phyloP scores from a whole-genome alignment of 345 rosid species.

The Brassica juncea region DNA sequence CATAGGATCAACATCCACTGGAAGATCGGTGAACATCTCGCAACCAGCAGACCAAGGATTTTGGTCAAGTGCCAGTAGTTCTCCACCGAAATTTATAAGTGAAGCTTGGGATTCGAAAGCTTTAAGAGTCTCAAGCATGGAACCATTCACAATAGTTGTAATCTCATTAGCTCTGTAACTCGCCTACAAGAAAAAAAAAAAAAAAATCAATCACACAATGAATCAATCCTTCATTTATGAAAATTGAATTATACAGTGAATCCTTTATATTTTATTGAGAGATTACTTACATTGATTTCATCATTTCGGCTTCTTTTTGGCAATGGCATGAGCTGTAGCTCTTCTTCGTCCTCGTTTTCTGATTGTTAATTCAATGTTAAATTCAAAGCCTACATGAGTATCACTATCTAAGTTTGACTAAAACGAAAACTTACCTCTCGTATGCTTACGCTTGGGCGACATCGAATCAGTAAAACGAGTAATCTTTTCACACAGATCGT shows the following conservation, averaged over 20 bases:
- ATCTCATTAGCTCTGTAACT: conserved; percentile 21
- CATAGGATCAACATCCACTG: conserved; percentile 12
- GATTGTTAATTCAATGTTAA: background rate
- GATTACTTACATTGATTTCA: conserved; percentile 12
- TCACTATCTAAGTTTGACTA: background rate
- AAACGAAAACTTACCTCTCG: conserved; percentile 34
- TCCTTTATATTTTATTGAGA: background rate
- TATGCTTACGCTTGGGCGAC: conserved; percentile 4
- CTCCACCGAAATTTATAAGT: conserved; percentile 27
- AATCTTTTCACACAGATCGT: conserved; percentile 11
- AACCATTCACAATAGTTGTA: conserved; percentile 20
- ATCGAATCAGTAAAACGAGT: conserved; percentile 6
- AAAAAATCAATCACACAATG: background rate
- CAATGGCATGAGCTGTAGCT: conserved; percentile 26
- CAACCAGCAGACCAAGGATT: conserved; percentile 31
- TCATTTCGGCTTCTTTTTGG: conserved; percentile 28
- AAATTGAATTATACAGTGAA: background rate
- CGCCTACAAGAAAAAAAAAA: background rate
- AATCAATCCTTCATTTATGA: background rate
- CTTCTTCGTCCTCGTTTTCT: conserved; percentile 26
- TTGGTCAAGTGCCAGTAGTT: conserved; percentile 31
- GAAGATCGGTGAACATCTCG: conserved; percentile 25
- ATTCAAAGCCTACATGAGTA: background rate
- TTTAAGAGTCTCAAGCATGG: conserved; percentile 27
- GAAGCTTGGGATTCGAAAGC: conserved; percentile 39